phyloP scores from a whole-genome alignment of 2,329 filamentous ascomycete species.

The Pyrenophora teres region DNA sequence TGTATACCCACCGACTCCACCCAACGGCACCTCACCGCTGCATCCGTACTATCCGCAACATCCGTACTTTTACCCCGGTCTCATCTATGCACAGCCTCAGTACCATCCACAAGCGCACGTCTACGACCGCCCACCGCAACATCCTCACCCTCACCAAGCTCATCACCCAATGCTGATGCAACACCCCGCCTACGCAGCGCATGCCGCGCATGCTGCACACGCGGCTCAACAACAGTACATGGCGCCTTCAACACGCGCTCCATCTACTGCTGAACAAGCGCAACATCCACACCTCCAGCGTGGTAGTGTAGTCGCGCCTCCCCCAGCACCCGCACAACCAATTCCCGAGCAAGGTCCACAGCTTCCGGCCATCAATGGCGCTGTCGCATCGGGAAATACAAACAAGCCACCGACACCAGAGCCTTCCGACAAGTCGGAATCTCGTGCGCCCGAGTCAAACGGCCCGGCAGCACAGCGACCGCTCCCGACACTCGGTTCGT shows the following conservation, averaged over 20 bases:
- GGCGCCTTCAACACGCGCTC: constrained; percentile 45
- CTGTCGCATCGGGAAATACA: constrained; percentile 22
- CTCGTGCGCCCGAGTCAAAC: constrained; percentile 48
- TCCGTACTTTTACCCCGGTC: constrained; percentile 37
- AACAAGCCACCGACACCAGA: constrained; percentile 41
- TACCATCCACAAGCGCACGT: constrained; percentile 35
- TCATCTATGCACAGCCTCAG: constrained; percentile 42
- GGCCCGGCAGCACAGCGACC: constrained; percentile 39
- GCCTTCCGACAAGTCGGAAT: constrained; percentile 47
- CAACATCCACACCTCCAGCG: constrained; percentile 47
- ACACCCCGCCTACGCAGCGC: constrained; percentile 34
- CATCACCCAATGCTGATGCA: constrained; percentile 36
- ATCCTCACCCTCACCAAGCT: constrained; percentile 46
- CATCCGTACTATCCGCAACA: constrained; percentile 46
- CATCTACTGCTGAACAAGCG: constrained; percentile 49
- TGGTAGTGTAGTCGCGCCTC: constrained; percentile 21
- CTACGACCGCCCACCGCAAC: constrained; percentile 46
- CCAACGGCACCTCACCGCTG: constrained; percentile 50
- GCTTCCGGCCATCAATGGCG: constrained; percentile 43
- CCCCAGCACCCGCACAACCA: constrained; percentile 22
- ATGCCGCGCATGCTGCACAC: constrained; percentile 37
- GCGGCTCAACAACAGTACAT: constrained; percentile 43
- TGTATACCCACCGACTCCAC: constrained; percentile 49
- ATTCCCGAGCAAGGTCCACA: constrained; percentile 44
- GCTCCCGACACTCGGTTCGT: constrained; percentile 53